phyloP scores from a whole-genome alignment of 2,329 filamentous ascomycete species.

The Cytospora piceicola region DNA sequence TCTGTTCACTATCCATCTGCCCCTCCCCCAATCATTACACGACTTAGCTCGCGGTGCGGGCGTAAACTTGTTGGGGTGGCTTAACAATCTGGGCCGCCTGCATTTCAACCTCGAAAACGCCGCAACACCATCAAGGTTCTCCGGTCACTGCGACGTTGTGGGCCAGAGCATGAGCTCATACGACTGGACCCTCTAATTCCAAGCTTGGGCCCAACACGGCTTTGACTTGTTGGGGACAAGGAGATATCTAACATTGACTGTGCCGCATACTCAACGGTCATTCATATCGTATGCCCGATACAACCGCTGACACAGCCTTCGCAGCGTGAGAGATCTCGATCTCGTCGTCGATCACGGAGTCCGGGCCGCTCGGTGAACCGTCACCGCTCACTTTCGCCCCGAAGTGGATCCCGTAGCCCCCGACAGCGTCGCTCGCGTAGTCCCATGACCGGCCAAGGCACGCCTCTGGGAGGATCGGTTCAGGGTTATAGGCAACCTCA shows the following conservation, averaged over 20 bases:
- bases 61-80: neutral
- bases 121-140: slow-evolving; percentile 27
- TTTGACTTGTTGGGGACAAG: neutral
- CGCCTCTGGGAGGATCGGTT: slow-evolving; percentile 71
- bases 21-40: neutral
- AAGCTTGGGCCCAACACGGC: slow-evolving; percentile 7
- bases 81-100: slow-evolving; percentile 3
- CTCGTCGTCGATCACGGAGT: slow-evolving; percentile 83
- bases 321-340: slow-evolving; percentile 84
- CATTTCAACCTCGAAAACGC: neutral
- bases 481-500: slow-evolving; percentile 68
- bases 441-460: slow-evolving; percentile 79
- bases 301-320: slow-evolving; percentile 40
- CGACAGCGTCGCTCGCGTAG: slow-evolving; percentile 83
- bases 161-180: slow-evolving; percentile 17
- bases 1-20: neutral
- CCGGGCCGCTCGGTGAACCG: slow-evolving; percentile 71
- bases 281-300: slow-evolving; percentile 2
- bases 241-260: neutral
- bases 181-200: neutral
- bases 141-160: slow-evolving; percentile 14
- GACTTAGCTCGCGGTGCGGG: slow-evolving; percentile 4
- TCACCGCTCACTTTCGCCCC: slow-evolving; percentile 61
- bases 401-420: slow-evolving; percentile 33
- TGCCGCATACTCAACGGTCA: neutral